Evolutionary conservation across 225 moss, liverwort and hornwort genomes (phyloP), one percentile per base, ranked within the genome.

Genomic region (Pseudoscleropodium purum): DNA sequence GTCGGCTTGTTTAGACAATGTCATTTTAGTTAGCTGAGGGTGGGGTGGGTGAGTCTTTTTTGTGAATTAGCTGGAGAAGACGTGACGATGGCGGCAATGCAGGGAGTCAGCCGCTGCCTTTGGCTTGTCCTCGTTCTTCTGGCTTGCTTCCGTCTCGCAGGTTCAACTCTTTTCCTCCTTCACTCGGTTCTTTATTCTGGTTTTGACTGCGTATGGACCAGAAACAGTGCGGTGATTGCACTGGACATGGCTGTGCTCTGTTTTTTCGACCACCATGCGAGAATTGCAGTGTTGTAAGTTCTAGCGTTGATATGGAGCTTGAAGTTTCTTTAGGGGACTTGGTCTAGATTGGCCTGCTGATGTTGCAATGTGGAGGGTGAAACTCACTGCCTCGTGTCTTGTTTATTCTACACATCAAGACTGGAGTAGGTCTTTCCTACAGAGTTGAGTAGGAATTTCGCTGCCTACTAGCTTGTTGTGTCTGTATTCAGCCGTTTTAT

Each of bases 61-160:
- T 65, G 41, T 14, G 51, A 37, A 56, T 30, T 36, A 45, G 86
- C 68, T 66, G 84, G 90, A 57, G 87, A 26, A 24, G 16, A 24
- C 81, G 87, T 41, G 72, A 85, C 82, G 16, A 93, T 93, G 91
- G 89, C 83, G 76, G 72, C 89, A 79, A 85, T 88, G 88, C 85
- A 66, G 87, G 79, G 90, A 59, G 65, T 20, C 39, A 54, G 83
- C 49, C 47, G 72, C 54, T 85, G 74, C 79, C 26, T 83, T 43
- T 11, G 64, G 62, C 78, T 91, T 75, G 54, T 68, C n/a, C 72
- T 90, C 52, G 11, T 84, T 67, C 79, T 93, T 23, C 54, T 91
- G 86, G 75, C 86, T 52, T 91, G 80, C 90, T 90, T 90, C 75
- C 86, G 79, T 79, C 67, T 91, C 86, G 86, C 91, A 93, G 93